Evolutionary conservation across 306 rosid genomes (phyloP).

Genomic region (Quercus aquifolioides): DNA sequence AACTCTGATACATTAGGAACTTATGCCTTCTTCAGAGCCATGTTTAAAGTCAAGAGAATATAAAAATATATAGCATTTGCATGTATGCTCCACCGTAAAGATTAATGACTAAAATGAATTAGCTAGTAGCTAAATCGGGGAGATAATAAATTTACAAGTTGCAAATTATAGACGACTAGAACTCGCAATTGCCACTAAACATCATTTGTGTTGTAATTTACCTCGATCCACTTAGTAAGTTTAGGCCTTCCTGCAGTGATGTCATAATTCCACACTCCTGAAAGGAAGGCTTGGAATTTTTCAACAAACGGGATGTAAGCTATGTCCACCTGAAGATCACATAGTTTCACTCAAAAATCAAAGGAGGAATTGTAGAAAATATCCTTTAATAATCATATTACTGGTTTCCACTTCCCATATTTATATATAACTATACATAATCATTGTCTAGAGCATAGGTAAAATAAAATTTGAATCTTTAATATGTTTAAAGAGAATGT

Average conservation of each 20-base stretch:
- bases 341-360: conserved; percentile 4
- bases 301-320: conserved; percentile 61
- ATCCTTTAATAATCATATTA: neutral
- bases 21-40: neutral
- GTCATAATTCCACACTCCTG: conserved; percentile 41
- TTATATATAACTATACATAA: too few species aligned
- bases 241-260: conserved; percentile 62
- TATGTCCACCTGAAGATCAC: conserved; percentile 61
- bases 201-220: conserved; percentile 8
- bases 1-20: neutral
- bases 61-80: neutral
- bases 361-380: neutral
- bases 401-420: neutral
- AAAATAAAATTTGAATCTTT: too few species aligned
- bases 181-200: neutral
- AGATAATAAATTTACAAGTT: neutral
- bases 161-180: neutral
- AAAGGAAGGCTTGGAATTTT: conserved; percentile 49
- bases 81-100: neutral
- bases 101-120: neutral
- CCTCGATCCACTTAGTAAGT: conserved; percentile 65
- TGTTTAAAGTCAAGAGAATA: neutral
- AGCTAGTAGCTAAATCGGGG: neutral
- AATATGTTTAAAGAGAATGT: too few species aligned
- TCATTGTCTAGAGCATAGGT: too few species aligned